Evolutionary conservation across 2,329 filamentous ascomycete species (phyloP).

Genomic region (Diaporthe ilicicola): DNA sequence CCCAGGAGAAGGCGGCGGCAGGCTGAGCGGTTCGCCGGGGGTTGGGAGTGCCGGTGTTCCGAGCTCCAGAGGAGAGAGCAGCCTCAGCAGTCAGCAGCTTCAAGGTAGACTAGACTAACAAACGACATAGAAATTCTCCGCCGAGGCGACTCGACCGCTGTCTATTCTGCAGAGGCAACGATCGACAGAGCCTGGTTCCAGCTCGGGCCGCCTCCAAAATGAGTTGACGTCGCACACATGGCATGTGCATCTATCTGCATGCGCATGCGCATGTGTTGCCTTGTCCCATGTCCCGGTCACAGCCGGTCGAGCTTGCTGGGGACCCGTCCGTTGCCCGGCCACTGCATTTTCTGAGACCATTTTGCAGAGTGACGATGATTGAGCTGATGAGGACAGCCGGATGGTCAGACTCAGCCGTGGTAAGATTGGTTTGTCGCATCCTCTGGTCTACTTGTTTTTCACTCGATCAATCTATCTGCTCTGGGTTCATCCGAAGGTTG

Average conservation of each 20-base stretch:
- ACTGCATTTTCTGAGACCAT: conserved; percentile 27
- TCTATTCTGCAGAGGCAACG: conserved; percentile 10
- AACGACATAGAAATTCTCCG: conserved; percentile 13
- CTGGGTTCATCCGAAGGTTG: conserved; percentile 5
- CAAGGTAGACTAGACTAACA: not conserved
- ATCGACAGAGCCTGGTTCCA: conserved; percentile 17
- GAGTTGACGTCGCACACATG: conserved; percentile 18
- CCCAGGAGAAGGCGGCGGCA: conserved; percentile 3
- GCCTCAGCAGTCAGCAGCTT: not conserved
- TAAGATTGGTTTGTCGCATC: conserved; percentile 13
- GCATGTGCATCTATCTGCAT: not conserved
- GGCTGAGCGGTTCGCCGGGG: conserved; percentile 10
- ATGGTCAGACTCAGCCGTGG: not conserved
- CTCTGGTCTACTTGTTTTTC: not conserved
- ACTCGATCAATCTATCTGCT: not conserved
- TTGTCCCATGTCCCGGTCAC: not conserved
- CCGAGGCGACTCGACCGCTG: conserved; percentile 4
- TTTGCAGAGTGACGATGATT: not conserved
- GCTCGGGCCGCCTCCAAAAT: conserved; percentile 31
- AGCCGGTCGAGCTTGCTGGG: not conserved
- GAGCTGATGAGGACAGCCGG: not conserved
- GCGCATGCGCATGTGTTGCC: not conserved
- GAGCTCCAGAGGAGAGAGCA: not conserved
- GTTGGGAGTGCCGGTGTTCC: conserved; percentile 8
- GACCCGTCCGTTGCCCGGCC: conserved; percentile 33